Evolutionary conservation across 306 rosid species (phyloP).

Genomic region (Fagus sylvatica): DNA sequence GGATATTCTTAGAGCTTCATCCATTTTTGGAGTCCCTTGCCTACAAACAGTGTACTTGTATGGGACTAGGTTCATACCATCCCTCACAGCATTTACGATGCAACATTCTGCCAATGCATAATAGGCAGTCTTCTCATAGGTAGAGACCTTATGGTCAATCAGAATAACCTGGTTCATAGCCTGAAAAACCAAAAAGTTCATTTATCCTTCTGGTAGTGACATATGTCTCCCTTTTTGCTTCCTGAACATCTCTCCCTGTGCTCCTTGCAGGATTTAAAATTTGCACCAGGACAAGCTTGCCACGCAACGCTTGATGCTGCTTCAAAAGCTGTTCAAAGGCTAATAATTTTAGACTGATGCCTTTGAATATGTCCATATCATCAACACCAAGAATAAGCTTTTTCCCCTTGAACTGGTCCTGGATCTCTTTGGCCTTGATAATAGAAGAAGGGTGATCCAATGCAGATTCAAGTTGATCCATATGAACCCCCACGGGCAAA

Average conservation of each 20-base stretch:
- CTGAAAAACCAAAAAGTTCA: conserved; percentile 50
- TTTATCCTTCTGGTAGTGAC: conserved; percentile 52
- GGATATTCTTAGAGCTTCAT: conserved; percentile 40
- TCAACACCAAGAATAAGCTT: conserved; percentile 74
- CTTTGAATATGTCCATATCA: conserved; percentile 86
- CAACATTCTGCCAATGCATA: conserved; percentile 81
- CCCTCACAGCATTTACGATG: conserved; percentile 78
- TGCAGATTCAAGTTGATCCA: conserved; percentile 69
- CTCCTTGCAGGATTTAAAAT: conserved; percentile 77
- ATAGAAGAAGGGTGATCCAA: conserved; percentile 54
- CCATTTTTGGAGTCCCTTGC: conserved; percentile 65
- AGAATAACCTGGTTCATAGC: conserved; percentile 70
- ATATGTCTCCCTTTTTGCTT: conserved; percentile 52
- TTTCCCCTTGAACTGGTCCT: conserved; percentile 54
- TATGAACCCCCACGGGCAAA: conserved; percentile 78
- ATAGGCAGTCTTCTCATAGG: conserved; percentile 74
- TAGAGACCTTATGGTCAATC: conserved; percentile 55
- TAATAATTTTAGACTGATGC: conserved; percentile 68
- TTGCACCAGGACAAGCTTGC: conserved; percentile 65
- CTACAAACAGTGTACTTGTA: conserved; percentile 72
- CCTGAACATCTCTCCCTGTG: conserved; percentile 58
- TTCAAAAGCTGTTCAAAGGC: conserved; percentile 70
- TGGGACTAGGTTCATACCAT: conserved; percentile 85
- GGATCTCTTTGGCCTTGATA: conserved; percentile 55
- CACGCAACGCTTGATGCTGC: conserved; percentile 51